Conservation (phyloP, 2,329 filamentous ascomycete species). For the Fusarium liriodendri region DNA sequence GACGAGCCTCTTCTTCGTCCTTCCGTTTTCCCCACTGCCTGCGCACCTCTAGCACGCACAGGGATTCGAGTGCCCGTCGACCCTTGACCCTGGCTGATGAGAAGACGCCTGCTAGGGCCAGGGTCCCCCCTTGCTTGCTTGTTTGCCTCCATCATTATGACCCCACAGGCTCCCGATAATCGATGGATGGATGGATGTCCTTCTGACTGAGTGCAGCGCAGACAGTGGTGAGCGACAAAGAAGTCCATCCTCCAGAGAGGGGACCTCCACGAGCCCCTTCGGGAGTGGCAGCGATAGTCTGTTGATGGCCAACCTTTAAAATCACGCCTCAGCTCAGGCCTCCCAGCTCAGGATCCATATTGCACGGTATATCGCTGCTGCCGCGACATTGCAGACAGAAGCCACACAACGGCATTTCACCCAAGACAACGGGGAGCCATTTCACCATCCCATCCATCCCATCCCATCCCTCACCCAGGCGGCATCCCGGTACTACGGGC, state of each 20-base stretch:
- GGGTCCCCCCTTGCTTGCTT: slow-evolving; percentile 34
- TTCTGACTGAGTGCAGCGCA: slow-evolving; percentile 32
- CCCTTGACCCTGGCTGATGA: slow-evolving; percentile 32
- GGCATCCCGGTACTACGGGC: slow-evolving; percentile 32
- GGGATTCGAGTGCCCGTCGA: slow-evolving; percentile 28
- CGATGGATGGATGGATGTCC: slow-evolving; percentile 31
- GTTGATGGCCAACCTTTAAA: slow-evolving; percentile 14
- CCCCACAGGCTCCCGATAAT: slow-evolving; percentile 39
- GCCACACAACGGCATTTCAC: slow-evolving; percentile 7
- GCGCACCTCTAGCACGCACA: slow-evolving; percentile 20
- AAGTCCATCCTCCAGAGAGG: slow-evolving; percentile 16
- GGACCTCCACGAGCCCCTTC: slow-evolving; percentile 17
- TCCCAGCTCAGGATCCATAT: neutral
- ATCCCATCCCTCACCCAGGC: slow-evolving; percentile 13
- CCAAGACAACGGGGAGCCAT: slow-evolving; percentile 13
- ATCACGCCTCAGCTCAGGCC: slow-evolving; percentile 20
- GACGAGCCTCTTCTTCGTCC: slow-evolving; percentile 22
- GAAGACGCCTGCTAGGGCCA: slow-evolving; percentile 26
- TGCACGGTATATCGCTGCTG: neutral
- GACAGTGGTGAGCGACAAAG: slow-evolving; percentile 18
- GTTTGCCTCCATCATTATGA: slow-evolving; percentile 31
- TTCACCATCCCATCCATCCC: slow-evolving; percentile 15
- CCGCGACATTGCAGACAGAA: neutral
- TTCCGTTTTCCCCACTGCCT: slow-evolving; percentile 16
- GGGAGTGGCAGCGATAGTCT: slow-evolving; percentile 18